phyloP scores from a whole-genome alignment of 257 asterid species.

The Jaltomata sinuosa region DNA sequence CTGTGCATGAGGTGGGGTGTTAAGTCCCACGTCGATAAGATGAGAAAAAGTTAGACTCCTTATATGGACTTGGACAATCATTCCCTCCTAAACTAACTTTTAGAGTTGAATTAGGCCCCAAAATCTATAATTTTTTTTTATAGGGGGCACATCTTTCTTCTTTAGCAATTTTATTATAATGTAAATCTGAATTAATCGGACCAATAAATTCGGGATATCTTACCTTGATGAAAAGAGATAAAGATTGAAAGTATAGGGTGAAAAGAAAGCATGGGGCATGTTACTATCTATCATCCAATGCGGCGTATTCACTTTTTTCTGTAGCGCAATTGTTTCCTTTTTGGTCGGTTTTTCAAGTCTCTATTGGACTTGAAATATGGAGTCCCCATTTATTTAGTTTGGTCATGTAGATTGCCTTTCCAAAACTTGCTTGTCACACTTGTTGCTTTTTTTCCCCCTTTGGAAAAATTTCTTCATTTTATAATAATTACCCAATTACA shows the following conservation, averaged over 20 bases:
- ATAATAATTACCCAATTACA: not conserved
- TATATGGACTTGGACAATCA: no score
- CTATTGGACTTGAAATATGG: not conserved
- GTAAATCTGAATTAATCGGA: not conserved
- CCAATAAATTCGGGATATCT: not conserved
- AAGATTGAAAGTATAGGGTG: not conserved
- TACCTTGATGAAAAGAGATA: not conserved
- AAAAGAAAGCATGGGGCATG: not conserved
- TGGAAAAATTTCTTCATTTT: not conserved
- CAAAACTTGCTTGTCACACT: no score
- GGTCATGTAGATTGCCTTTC: no score
- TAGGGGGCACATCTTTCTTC: not conserved
- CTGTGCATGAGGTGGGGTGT: no score
- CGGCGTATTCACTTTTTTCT: not conserved
- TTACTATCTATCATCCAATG: not conserved
- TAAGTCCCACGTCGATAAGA: no score
- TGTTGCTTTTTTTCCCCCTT: no score
- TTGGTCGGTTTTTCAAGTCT: not conserved
- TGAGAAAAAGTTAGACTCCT: no score
- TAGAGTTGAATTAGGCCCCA: no score
- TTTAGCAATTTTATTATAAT: fast-evolving
- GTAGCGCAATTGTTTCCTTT: not conserved
- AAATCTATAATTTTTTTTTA: no score
- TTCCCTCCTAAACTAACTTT: no score
- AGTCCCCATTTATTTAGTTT: not conserved